Evolutionary conservation across 2,329 filamentous ascomycete species (phyloP).

Genomic region (Aureobasidium sp.): DNA sequence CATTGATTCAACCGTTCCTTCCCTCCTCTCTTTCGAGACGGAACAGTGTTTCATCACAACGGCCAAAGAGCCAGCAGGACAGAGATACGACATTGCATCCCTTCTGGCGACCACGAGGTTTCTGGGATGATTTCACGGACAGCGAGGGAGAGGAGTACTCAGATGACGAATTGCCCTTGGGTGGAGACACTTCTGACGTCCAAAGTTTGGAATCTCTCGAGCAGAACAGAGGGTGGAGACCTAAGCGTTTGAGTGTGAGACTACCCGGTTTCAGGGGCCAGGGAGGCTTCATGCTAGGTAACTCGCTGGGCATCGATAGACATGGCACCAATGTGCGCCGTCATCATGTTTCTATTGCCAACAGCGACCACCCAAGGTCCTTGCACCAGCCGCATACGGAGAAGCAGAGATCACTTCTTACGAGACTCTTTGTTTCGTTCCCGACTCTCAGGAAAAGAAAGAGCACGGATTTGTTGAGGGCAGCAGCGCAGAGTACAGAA

Average conservation of each 20-base stretch:
- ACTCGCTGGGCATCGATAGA: constrained; percentile 49
- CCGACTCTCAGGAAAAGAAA: not conserved
- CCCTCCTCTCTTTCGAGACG: constrained; percentile 14
- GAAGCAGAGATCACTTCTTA: not conserved
- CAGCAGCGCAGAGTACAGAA: constrained; percentile 12
- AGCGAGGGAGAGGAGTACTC: constrained; percentile 31
- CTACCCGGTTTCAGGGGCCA: constrained; percentile 34
- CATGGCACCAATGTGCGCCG: constrained; percentile 38
- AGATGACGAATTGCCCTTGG: constrained; percentile 32
- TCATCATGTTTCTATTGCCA: constrained; percentile 27
- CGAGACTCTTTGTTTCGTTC: not conserved
- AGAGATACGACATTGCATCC: constrained; percentile 47
- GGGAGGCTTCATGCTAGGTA: constrained; percentile 45
- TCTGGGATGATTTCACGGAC: constrained; percentile 51
- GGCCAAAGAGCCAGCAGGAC: constrained; percentile 9
- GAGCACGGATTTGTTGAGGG: constrained; percentile 21
- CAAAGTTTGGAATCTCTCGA: constrained; percentile 16
- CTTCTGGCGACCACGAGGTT: constrained; percentile 57
- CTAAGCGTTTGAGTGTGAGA: constrained; percentile 27
- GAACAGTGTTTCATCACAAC: constrained; percentile 16
- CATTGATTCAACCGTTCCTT: constrained; percentile 36
- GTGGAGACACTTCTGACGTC: constrained; percentile 41
- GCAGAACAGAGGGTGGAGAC: constrained; percentile 16
- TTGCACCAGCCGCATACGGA: not conserved
- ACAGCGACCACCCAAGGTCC: not conserved